These are phyloP conservation scores for Sequoiadendron giganteum DNA, from an alignment of 75 land plant species.

Conservation along the genomic window DNA sequence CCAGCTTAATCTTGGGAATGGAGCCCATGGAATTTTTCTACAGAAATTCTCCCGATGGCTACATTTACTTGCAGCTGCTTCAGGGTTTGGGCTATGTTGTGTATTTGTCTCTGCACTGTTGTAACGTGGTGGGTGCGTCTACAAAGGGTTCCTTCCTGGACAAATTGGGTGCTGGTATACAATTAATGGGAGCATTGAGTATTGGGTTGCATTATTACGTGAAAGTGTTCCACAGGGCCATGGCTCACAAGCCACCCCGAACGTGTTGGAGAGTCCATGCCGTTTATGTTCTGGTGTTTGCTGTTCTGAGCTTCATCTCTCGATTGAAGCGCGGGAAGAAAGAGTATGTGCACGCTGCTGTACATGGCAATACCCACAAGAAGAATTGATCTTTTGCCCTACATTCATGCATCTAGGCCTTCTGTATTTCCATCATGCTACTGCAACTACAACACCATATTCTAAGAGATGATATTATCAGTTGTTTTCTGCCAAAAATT, in stretches of 20 bases:
- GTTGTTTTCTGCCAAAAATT: no score
- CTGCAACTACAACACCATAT: no score
- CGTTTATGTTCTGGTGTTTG: constrained; percentile 56
- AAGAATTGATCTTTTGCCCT: constrained; percentile 8
- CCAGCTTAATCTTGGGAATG: constrained; percentile 54
- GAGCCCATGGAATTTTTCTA: constrained; percentile 80
- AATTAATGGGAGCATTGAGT: constrained; percentile 51
- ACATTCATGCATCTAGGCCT: no score
- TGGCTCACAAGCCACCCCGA: constrained; percentile 56
- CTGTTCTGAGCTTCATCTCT: constrained; percentile 46
- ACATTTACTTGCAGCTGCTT: constrained; percentile 52
- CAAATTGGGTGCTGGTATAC: constrained; percentile 45
- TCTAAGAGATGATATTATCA: no score
- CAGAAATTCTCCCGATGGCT: constrained; percentile 53
- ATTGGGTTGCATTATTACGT: constrained; percentile 79
- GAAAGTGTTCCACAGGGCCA: constrained; percentile 69
- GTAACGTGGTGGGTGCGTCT: constrained; percentile 50
- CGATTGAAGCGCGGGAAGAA: constrained; percentile 68
- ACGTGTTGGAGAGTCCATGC: constrained; percentile 74
- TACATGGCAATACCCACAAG: constrained; percentile 11
- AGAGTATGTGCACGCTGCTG: constrained; percentile 41
- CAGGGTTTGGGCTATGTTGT: constrained; percentile 66
- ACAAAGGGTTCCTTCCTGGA: constrained; percentile 19
- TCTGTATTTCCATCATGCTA: no score
- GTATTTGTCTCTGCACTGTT: constrained; percentile 49